phyloP scores from a whole-genome alignment of 768 basidiomycete genomes.

The Phanerochaete carnosa region DNA sequence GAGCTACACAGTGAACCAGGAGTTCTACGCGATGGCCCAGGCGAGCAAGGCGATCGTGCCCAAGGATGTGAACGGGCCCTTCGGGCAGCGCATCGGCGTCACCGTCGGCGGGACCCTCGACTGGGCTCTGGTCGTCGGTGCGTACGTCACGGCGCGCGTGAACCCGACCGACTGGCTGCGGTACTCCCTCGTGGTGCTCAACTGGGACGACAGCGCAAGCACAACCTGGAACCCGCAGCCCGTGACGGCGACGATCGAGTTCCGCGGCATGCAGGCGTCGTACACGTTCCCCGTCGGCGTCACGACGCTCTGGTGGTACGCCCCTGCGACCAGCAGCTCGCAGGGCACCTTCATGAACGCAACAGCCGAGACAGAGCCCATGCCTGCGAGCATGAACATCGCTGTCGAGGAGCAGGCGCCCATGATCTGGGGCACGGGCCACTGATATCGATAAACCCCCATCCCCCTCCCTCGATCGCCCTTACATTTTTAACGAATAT shows the following conservation, averaged over 20 bases:
- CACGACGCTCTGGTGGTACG: conserved; percentile 53
- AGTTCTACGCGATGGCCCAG: conserved; percentile 76
- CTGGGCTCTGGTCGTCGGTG: conserved; percentile 63
- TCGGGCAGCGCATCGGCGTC: conserved; percentile 64
- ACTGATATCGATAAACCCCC: too few relatives aligned
- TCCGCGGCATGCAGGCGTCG: conserved; percentile 62
- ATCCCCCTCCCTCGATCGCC: too few relatives aligned
- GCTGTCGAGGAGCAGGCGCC: conserved; percentile 8
- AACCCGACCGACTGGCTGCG: conserved; percentile 54
- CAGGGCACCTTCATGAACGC: conserved; percentile 15
- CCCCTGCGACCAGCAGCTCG: conserved; percentile 9
- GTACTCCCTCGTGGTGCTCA: conserved; percentile 72
- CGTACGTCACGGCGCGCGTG: conserved; percentile 58
- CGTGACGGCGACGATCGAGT: conserved; percentile 58
- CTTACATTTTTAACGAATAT: background rate
- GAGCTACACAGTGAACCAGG: conserved; percentile 62
- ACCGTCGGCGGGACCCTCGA: conserved; percentile 51
- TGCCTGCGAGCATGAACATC: background rate
- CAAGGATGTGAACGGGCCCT: conserved; percentile 64
- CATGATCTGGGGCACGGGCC: conserved; percentile 1
- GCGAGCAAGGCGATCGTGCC: conserved; percentile 72
- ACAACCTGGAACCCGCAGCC: conserved; percentile 52
- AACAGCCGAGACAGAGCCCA: background rate
- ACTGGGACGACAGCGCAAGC: conserved; percentile 55
- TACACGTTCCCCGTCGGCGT: conserved; percentile 81